Percentiles rank a stretch among this genome's conserved stretches.
Conservation (phyloP, 2,329 filamentous ascomycete species). For the Penicillium crustosum region DNA sequence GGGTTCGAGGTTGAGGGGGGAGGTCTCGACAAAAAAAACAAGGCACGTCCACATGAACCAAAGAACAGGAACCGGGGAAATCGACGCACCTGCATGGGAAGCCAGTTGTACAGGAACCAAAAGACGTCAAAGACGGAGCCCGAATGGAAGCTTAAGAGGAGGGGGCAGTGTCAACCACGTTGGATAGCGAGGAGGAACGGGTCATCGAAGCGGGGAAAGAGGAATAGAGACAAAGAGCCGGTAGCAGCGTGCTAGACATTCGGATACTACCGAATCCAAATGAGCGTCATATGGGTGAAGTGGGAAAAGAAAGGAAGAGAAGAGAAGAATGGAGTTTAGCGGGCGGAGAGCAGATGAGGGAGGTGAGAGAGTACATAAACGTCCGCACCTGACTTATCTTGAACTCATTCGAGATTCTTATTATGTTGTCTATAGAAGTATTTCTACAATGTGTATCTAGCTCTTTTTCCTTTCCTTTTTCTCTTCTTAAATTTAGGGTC, state of each 20-base stretch:
- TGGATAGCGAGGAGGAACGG: conserved; percentile 28
- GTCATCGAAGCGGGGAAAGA: conserved; percentile 44
- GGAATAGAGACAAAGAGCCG: conserved; percentile 16
- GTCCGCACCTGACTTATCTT: conserved; percentile 14
- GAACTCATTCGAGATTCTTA: neutral
- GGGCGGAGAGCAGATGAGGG: conserved; percentile 1
- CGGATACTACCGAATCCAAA: conserved; percentile 17
- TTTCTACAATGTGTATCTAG: too few relatives aligned
- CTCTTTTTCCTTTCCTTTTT: too few relatives aligned
- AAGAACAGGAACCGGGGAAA: conserved; percentile 3
- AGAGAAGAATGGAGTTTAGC: conserved; percentile 4
- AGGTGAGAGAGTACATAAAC: conserved; percentile 1
- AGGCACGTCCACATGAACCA: neutral
- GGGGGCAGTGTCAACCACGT: conserved; percentile 28
- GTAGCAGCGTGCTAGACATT: conserved; percentile 15
- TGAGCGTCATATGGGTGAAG: conserved; percentile 13
- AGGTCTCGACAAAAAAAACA: conserved; percentile 6
- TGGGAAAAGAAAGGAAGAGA: conserved; percentile 17
- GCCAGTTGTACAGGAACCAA: conserved; percentile 29
- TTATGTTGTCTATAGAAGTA: too few relatives aligned
- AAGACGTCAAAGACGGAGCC: conserved; percentile 28
- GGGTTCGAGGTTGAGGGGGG: conserved; percentile 1
- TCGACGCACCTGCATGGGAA: conserved; percentile 43
- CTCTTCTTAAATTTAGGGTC: neutral
- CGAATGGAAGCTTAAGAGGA: conserved; percentile 19